Evolutionary conservation across 2,329 filamentous ascomycete genomes (phyloP), one percentile per base, ranked within the genome.

Genomic region (Fusarium aywerte): DNA sequence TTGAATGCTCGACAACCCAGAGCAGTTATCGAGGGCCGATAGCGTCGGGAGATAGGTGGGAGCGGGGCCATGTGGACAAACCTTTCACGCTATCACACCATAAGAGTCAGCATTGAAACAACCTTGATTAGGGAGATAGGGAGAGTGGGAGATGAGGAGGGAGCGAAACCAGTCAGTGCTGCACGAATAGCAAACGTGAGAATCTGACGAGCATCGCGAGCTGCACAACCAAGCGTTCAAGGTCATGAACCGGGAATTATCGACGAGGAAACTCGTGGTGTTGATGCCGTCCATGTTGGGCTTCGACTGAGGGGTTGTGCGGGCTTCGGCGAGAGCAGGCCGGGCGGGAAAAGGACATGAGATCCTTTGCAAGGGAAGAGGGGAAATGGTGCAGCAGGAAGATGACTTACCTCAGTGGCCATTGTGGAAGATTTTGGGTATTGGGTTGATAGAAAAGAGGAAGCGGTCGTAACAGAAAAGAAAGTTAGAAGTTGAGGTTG

Each of bases 21-120:
- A 65, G 59, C 43, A 62, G 40, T 42, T 58, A 53, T 33, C 43
- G 51, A 49, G 62, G 58, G 54, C 63, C 40, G 61, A 59, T 50
- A 54, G 53, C 38, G 47, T 59, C 29, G 61, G 38, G 55, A 38
- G 55, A 23, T 59, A 70, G 57, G 52, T 45, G 58, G 58, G 44
- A 67, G 61, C n/a, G 58, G 47, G 36, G 53, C 35, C 23, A 58
- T 59, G 53, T 64, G 62, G 67, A 81, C 81, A 78, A 89, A 90
- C 89, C 86, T 90, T 82, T 90, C 89, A 85, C 89, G 89, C 89
- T 90, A 79, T 71, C 75, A 62, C 75, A 73, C 72, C 67, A 74
- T 56, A 76, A 67, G 50, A 70, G 77, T 78, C 76, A 80, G 80
- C 75, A 79, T 68, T 40, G 62, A 66, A 58, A 62, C 40, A 48